Evolutionary conservation across 208 protist genomes (phyloP).

Genomic region (Wallacemonas collosoma): DNA sequence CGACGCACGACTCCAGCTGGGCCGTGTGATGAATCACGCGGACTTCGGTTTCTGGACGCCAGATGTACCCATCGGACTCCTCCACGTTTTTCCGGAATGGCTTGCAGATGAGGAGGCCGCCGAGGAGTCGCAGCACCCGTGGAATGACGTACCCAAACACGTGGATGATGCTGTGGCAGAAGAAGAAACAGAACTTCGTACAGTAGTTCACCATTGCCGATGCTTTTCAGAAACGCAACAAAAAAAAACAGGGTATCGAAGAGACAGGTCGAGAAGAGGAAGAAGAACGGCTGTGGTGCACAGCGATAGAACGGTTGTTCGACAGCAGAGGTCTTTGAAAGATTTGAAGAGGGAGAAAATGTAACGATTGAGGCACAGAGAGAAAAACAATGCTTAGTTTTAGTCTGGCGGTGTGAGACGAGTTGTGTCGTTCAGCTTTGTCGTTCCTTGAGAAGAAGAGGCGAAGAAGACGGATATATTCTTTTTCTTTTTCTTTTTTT

Average conservation of each 20-base stretch:
- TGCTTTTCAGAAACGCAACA: not conserved
- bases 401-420: not conserved
- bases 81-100: constrained; percentile 21
- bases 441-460: constrained; percentile 15
- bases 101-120: constrained; percentile 29
- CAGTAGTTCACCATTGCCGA: constrained; percentile 13
- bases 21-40: constrained; percentile 30
- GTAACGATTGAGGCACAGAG: constrained; percentile 5
- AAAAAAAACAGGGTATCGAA: not conserved
- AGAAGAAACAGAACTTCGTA: constrained; percentile 29
- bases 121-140: constrained; percentile 14
- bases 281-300: not conserved
- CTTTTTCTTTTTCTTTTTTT: not conserved
- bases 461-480: not conserved
- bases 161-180: constrained; percentile 44
- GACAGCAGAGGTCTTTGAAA: not conserved
- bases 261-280: not conserved
- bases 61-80: constrained; percentile 26
- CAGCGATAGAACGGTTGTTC: not conserved
- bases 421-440: not conserved
- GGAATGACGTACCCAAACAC: constrained; percentile 42
- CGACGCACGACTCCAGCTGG: constrained; percentile 20
- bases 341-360: constrained; percentile 9
- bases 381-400: constrained; percentile 3
- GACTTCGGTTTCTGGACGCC: constrained; percentile 30